A percentile compares a stretch with the other conserved stretches of the same genome.
Conservation (phyloP, 192 early-diverging fungal genomes). For the Irineochytrium annulatum region DNA sequence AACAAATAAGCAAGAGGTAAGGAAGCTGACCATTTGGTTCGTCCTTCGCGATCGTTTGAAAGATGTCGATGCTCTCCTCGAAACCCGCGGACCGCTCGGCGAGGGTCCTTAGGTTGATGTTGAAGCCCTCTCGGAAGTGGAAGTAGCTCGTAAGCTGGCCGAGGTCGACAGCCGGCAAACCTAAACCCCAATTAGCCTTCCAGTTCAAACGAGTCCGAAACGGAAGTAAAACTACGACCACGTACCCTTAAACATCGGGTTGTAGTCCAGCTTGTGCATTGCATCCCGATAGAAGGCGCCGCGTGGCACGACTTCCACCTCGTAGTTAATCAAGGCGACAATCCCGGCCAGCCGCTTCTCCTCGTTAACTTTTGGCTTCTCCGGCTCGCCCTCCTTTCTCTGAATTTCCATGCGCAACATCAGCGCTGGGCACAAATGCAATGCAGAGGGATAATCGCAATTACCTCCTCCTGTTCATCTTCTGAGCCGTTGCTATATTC, state of each 20-base stretch:
- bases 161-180: slow-evolving; percentile 34
- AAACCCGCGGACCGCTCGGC: slow-evolving; percentile 41
- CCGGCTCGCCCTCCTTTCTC: slow-evolving; percentile 14
- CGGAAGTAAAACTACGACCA: background rate
- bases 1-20: background rate
- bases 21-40: slow-evolving; percentile 41
- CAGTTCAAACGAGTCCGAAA: background rate
- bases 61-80: slow-evolving; percentile 54
- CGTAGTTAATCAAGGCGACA: slow-evolving; percentile 47
- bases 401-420: background rate
- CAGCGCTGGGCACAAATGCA: background rate
- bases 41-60: slow-evolving; percentile 46
- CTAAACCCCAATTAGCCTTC: slow-evolving; percentile 13
- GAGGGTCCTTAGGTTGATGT: slow-evolving; percentile 42
- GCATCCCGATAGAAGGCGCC: slow-evolving; percentile 48
- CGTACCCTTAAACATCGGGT: slow-evolving; percentile 44
- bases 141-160: slow-evolving; percentile 44
- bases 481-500: slow-evolving; percentile 34
- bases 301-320: slow-evolving; percentile 50
- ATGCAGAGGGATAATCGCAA: background rate
- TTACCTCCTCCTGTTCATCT: slow-evolving; percentile 27
- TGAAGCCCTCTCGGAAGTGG: slow-evolving; percentile 54
- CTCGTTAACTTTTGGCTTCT: slow-evolving; percentile 39
- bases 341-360: slow-evolving; percentile 44
- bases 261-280: slow-evolving; percentile 31